Percentiles rank a stretch among this genome's conserved stretches.
Evolutionary conservation across 345 rosid species (phyloP).

Genomic region (Boechera divaricarpa): DNA sequence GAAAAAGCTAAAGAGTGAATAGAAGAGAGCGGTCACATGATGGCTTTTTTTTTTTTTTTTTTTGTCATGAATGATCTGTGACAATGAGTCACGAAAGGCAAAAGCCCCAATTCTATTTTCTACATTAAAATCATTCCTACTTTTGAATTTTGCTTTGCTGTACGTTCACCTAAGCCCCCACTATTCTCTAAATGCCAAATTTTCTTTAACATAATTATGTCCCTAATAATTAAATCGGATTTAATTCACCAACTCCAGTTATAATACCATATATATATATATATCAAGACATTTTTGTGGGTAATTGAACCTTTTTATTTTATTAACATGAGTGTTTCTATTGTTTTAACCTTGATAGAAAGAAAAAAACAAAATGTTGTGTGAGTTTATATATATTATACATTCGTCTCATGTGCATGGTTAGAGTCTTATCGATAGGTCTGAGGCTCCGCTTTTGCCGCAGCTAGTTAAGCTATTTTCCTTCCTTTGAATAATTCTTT

Average conservation of each 20-base stretch:
- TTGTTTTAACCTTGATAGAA: neutral
- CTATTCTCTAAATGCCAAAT: constrained; percentile 39
- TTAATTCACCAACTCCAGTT: constrained; percentile 40
- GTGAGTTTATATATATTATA: neutral
- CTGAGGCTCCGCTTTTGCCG: constrained; percentile 35
- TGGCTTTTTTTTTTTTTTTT: neutral
- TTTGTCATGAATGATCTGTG: constrained; percentile 45
- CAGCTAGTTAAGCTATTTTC: constrained; percentile 31
- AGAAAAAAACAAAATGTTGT: neutral
- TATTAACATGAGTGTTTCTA: neutral
- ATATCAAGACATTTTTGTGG: neutral
- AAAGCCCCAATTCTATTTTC: constrained; percentile 32
- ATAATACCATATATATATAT: constrained; percentile 9
- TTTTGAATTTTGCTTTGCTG: constrained; percentile 46
- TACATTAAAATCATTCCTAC: constrained; percentile 41
- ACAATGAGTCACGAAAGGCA: constrained; percentile 41
- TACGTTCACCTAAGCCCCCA: constrained; percentile 38
- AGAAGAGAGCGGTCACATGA: constrained; percentile 40
- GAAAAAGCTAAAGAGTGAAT: constrained; percentile 39
- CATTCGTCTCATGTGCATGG: constrained; percentile 24
- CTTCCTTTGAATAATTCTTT: constrained; percentile 12
- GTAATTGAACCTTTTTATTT: neutral
- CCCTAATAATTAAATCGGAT: constrained; percentile 5
- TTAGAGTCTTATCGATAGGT: constrained; percentile 3
- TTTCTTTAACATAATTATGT: constrained; percentile 7